A percentile compares a stretch with the other conserved stretches of the same genome.
These are phyloP conservation scores for Penicillium sp. DNA, from an alignment of 2,329 filamentous ascomycete species.

Conservation along the genomic window DNA sequence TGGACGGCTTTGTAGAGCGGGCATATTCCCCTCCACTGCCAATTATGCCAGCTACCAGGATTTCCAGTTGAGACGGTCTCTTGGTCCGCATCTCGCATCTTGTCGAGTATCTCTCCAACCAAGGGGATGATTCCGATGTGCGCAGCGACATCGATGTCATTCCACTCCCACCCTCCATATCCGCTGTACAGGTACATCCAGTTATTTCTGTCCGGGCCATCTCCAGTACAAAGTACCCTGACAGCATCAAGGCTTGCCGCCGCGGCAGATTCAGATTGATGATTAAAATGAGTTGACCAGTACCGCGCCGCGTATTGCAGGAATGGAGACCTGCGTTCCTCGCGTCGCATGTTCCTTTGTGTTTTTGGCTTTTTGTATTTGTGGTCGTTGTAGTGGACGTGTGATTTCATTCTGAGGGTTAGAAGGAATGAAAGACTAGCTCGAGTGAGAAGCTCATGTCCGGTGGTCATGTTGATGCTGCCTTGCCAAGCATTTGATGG, in stretches of 20 bases:
- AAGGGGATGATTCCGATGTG: not conserved
- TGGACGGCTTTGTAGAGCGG: not conserved
- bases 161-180: not conserved
- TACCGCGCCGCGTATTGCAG: not conserved
- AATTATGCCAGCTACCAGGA: not conserved
- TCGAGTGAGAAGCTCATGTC: not conserved
- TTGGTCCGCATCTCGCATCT: not conserved
- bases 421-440: not conserved
- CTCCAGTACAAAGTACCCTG: not conserved
- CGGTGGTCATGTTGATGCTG: not conserved
- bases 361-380: not conserved
- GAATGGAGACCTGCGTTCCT: not conserved
- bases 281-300: not conserved
- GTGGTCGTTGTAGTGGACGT: not conserved
- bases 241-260: not conserved
- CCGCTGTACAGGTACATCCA: not conserved
- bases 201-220: not conserved
- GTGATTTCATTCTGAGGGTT: not conserved
- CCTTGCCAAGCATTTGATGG: not conserved
- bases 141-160: not conserved
- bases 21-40: not conserved
- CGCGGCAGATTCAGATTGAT: not conserved
- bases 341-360: not conserved
- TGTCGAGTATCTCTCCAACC: not conserved
- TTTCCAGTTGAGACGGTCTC: not conserved